Evolutionary conservation across 805 yeast genomes (phyloP).

Genomic region (Wickerhamiella sorbophila): DNA sequence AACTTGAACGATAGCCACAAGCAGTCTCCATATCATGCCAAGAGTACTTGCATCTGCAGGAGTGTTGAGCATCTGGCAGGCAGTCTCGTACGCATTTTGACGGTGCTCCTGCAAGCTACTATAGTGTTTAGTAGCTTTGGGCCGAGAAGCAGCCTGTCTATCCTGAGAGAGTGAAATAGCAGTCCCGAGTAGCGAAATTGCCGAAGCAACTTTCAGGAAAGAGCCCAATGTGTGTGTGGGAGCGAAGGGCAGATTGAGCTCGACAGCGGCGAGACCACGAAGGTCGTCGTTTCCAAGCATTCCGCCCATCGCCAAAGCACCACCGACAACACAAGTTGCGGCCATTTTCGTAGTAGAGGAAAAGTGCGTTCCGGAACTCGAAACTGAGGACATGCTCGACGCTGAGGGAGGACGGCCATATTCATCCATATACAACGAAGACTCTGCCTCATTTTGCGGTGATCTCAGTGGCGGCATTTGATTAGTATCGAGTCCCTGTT

Average conservation of each 20-base stretch:
- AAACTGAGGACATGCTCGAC: not conserved
- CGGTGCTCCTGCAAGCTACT: conserved; percentile 1
- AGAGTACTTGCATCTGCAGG: not conserved
- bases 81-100: not conserved
- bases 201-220: not conserved
- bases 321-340: not conserved
- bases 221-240: not conserved
- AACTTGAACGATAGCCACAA: not conserved
- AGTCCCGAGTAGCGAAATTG: not conserved
- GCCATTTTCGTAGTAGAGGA: not conserved
- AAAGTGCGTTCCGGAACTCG: not conserved
- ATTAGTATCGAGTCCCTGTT: not conserved
- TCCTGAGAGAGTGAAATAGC: not conserved
- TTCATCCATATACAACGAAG: not conserved
- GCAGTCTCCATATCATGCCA: not conserved
- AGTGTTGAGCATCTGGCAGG: not conserved
- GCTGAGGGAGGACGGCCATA: not conserved
- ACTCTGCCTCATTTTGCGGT: not conserved
- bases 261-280: conserved; percentile 1
- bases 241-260: conserved; percentile 1
- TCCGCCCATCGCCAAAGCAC: conserved; percentile 1
- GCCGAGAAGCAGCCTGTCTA: not conserved
- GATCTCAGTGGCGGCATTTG: not conserved
- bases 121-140: not conserved
- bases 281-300: conserved; percentile 2